phyloP scores from a whole-genome alignment of 176 grass and related monocot genomes.

The Stipa capillata region DNA sequence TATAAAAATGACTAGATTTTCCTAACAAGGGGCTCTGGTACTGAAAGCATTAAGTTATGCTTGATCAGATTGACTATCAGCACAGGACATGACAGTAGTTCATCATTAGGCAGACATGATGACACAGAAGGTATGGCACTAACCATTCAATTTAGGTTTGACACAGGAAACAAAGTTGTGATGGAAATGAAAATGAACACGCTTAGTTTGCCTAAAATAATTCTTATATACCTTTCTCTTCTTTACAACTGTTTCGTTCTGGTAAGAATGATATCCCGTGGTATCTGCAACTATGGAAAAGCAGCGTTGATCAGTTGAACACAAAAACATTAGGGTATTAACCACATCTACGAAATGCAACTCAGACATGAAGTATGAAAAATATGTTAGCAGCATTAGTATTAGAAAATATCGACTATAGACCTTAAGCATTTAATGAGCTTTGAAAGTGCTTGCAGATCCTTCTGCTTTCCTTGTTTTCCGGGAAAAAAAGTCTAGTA shows the following conservation, averaged over 20 bases:
- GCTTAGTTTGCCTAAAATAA: background rate
- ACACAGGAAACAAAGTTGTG: background rate
- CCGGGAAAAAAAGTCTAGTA: background rate
- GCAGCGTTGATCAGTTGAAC: background rate
- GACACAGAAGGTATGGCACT: background rate
- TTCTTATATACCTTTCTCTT: conserved; percentile 75
- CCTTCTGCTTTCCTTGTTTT: background rate
- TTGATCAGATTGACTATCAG: background rate
- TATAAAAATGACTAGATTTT: background rate
- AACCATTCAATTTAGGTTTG: background rate
- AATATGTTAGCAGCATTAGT: conserved; percentile 7
- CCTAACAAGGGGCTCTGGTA: background rate
- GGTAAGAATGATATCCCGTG: conserved; percentile 13
- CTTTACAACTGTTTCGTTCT: conserved; percentile 39
- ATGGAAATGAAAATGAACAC: background rate
- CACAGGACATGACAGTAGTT: background rate
- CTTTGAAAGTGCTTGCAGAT: background rate
- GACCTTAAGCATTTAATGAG: background rate
- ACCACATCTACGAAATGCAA: background rate
- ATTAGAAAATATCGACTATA: background rate
- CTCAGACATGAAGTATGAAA: background rate
- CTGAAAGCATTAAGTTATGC: background rate
- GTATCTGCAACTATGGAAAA: conserved; percentile 27
- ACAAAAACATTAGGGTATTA: background rate
- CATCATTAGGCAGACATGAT: background rate